phyloP scores from a whole-genome alignment of 495 filamentous ascomycete genomes.

The Xylaria scruposa region DNA sequence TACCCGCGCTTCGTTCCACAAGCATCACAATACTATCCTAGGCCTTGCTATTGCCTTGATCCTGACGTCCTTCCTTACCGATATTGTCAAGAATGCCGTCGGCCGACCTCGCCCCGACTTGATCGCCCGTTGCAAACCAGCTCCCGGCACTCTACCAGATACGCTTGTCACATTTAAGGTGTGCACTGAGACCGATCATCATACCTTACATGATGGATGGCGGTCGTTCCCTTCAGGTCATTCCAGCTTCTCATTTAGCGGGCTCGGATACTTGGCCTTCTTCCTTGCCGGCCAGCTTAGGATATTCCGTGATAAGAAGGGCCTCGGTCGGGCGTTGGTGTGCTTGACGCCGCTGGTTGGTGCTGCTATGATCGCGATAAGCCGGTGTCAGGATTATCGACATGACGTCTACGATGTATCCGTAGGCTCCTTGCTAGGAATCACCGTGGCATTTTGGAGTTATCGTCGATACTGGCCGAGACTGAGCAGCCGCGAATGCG shows the following conservation, averaged over 20 bases:
- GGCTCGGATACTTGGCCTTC: conserved; percentile 81
- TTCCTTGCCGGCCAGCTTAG: conserved; percentile 82
- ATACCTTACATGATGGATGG: conserved; percentile 90
- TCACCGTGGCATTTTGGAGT: conserved; percentile 77
- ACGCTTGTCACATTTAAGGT: conserved; percentile 74
- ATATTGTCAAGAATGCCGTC: conserved; percentile 89
- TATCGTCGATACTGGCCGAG: conserved; percentile 72
- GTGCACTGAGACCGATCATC: conserved; percentile 79
- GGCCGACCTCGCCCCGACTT: conserved; percentile 91
- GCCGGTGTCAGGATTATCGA: conserved; percentile 90
- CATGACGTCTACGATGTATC: conserved; percentile 96
- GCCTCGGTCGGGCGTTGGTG: conserved; percentile 70
- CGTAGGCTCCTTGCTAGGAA: conserved; percentile 74
- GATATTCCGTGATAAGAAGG: conserved; percentile 74
- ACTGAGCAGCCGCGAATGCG: conserved; percentile 53
- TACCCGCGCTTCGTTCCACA: conserved; percentile 69
- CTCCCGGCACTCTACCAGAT: conserved; percentile 66
- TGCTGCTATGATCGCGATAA: conserved; percentile 86
- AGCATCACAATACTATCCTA: conserved; percentile 84
- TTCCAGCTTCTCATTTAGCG: conserved; percentile 82
- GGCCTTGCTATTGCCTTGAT: conserved; percentile 78
- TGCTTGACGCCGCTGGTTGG: conserved; percentile 74
- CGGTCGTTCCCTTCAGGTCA: conserved; percentile 92
- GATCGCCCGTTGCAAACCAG: conserved; percentile 83
- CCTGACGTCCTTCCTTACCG: conserved; percentile 83